These are phyloP conservation scores for Phytophthora sp. DNA, from an alignment of 352 stramenopile genomes.

Conservation along the genomic window DNA sequence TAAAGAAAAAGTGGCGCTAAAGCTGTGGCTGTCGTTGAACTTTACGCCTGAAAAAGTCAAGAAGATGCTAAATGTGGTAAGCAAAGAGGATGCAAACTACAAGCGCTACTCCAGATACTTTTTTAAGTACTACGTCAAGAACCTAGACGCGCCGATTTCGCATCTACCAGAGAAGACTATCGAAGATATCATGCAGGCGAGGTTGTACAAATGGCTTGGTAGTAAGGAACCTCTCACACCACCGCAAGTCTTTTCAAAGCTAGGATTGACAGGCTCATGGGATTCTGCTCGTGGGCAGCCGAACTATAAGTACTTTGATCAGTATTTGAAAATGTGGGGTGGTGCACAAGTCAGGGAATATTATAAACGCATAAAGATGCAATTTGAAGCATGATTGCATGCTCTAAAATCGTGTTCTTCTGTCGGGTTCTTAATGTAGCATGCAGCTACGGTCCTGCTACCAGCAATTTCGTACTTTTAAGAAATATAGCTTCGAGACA, in stretches of 20 bases:
- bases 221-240: not conserved
- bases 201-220: not conserved
- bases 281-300: no score
- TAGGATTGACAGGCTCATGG: no score
- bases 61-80: not conserved
- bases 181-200: not conserved
- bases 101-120: not conserved
- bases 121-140: not conserved
- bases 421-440: no score
- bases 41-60: not conserved
- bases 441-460: no score
- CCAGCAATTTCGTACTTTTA: no score
- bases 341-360: no score
- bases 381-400: no score
- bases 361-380: no score
- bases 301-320: no score
- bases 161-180: not conserved
- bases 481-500: no score
- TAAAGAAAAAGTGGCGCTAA: not conserved
- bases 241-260: not conserved
- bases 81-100: not conserved
- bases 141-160: not conserved
- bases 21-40: not conserved
- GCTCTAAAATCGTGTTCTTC: no score
- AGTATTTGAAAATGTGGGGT: no score